A percentile compares a stretch with the other conserved stretches of the same genome.
Conservation (phyloP, 2,329 filamentous ascomycete species). For the Alternaria solani region DNA sequence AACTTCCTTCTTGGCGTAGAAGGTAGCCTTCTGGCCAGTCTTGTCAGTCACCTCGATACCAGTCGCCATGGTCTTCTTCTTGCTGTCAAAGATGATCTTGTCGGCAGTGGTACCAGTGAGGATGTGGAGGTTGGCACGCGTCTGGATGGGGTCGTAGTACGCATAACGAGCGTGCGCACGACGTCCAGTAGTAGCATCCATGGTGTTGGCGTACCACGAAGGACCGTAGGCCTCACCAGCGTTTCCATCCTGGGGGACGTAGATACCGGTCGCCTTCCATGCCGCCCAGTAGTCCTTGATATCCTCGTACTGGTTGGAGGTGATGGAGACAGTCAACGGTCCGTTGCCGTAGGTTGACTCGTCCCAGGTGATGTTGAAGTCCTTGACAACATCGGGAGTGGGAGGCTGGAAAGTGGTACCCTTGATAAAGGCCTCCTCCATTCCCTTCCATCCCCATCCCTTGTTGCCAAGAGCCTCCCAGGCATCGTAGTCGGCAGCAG, state of each 20-base stretch:
- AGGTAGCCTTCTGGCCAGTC: slow-evolving; percentile 11
- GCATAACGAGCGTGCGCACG: slow-evolving; percentile 39
- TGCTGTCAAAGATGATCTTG: slow-evolving; percentile 31
- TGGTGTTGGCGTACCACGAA: slow-evolving; percentile 38
- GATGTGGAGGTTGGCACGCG: slow-evolving; percentile 37
- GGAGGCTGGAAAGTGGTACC: slow-evolving; percentile 40
- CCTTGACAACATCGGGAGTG: slow-evolving; percentile 23
- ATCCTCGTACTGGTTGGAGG: slow-evolving; percentile 39
- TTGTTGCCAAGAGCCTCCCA: slow-evolving; percentile 67
- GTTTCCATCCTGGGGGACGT: slow-evolving; percentile 31
- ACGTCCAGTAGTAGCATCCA: slow-evolving; percentile 36
- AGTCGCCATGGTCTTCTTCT: slow-evolving; percentile 23
- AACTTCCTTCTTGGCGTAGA: slow-evolving; percentile 58
- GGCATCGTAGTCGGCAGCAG: slow-evolving; percentile 55
- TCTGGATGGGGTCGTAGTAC: slow-evolving; percentile 40
- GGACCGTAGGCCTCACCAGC: slow-evolving; percentile 34
- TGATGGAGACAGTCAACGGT: slow-evolving; percentile 37
- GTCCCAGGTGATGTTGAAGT: slow-evolving; percentile 43
- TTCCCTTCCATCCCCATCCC: slow-evolving; percentile 65
- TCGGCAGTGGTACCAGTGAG: slow-evolving; percentile 31
- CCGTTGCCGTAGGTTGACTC: slow-evolving; percentile 31
- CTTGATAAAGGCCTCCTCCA: slow-evolving; percentile 44
- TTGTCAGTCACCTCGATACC: slow-evolving; percentile 31
- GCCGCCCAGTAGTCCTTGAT: slow-evolving; percentile 36
- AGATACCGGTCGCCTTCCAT: slow-evolving; percentile 32